These are phyloP conservation scores for Senna tora DNA, from an alignment of 306 rosid species.

Conservation along the genomic window DNA sequence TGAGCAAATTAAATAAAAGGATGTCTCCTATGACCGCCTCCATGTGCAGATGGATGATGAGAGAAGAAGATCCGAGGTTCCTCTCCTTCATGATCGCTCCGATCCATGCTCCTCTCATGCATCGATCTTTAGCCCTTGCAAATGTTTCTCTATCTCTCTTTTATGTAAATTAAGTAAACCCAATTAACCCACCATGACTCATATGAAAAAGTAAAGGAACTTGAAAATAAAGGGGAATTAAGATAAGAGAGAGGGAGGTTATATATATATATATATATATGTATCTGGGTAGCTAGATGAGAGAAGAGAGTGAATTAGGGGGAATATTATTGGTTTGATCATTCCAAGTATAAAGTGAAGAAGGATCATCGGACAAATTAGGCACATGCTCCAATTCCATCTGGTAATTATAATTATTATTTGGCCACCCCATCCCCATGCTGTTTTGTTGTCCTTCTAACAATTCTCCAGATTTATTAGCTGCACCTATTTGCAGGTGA, in stretches of 20 bases:
- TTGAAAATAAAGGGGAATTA: not conserved
- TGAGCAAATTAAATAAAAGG: slow-evolving; percentile 28
- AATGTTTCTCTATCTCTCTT: slow-evolving; percentile 18
- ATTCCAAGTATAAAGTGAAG: slow-evolving; percentile 69
- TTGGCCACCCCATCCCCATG: not conserved
- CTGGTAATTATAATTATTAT: not conserved
- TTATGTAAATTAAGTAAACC: slow-evolving; percentile 36
- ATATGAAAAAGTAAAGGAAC: slow-evolving; percentile 29
- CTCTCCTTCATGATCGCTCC: slow-evolving; percentile 99
- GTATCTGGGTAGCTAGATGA: too few relatives aligned
- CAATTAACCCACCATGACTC: slow-evolving; percentile 34
- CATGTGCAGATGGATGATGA: slow-evolving; percentile 33
- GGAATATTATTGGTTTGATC: slow-evolving; percentile 62
- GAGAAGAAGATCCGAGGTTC: slow-evolving; percentile 98
- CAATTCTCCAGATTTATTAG: too few relatives aligned
- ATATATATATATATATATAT: slow-evolving; percentile 34
- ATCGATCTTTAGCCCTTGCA: slow-evolving; percentile 36
- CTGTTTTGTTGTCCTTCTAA: too few relatives aligned
- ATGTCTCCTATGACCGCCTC: slow-evolving; percentile 30
- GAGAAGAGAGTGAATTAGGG: slow-evolving; percentile 79
- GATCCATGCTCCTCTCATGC: slow-evolving; percentile 76
- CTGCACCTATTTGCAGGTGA: too few relatives aligned
- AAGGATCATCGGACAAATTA: slow-evolving; percentile 59
- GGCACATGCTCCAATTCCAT: slow-evolving; percentile 39
- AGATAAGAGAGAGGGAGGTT: slow-evolving; percentile 28